Conservation (phyloP, 2,329 filamentous ascomycete species). For the Sphaerulina populicola region DNA sequence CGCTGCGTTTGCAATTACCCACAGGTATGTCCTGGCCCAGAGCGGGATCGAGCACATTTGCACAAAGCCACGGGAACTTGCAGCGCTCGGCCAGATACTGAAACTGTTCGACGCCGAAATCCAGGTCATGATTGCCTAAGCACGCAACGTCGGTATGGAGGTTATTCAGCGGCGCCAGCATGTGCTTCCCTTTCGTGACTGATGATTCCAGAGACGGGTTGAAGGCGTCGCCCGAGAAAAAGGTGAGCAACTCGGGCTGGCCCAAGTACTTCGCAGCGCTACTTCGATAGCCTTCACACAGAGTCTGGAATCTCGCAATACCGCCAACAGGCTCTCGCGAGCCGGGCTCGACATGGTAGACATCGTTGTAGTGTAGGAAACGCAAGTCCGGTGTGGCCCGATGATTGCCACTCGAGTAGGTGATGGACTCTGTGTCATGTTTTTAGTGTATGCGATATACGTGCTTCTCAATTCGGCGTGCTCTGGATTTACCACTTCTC, state of each 20-base stretch:
- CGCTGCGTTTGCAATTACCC: conserved; percentile 64
- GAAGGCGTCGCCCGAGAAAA: conserved; percentile 89
- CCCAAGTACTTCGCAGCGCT: conserved; percentile 49
- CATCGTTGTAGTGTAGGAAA: conserved; percentile 87
- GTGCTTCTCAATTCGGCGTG: no score
- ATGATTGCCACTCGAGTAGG: conserved; percentile 16
- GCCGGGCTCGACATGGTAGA: conserved; percentile 73
- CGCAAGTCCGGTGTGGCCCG: conserved; percentile 52
- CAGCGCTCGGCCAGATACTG: conserved; percentile 64
- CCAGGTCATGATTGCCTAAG: conserved; percentile 85
- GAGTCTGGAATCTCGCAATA: conserved; percentile 67
- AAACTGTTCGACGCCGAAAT: conserved; percentile 81
- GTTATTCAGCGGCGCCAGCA: conserved; percentile 75
- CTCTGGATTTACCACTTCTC: neutral
- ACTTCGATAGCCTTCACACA: conserved; percentile 60
- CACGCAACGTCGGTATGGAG: conserved; percentile 73
- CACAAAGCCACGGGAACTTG: conserved; percentile 80
- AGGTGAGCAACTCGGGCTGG: conserved; percentile 61
- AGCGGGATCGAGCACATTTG: conserved; percentile 78
- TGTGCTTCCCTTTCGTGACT: conserved; percentile 81
- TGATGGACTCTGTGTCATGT: conserved; percentile 20
- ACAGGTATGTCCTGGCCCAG: conserved; percentile 67
- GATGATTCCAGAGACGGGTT: conserved; percentile 84
- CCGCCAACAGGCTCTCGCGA: conserved; percentile 80
- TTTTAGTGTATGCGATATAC: neutral